These are phyloP conservation scores for Gymnopilus dilepis DNA, from an alignment of 768 basidiomycete species.

Conservation along the genomic window DNA sequence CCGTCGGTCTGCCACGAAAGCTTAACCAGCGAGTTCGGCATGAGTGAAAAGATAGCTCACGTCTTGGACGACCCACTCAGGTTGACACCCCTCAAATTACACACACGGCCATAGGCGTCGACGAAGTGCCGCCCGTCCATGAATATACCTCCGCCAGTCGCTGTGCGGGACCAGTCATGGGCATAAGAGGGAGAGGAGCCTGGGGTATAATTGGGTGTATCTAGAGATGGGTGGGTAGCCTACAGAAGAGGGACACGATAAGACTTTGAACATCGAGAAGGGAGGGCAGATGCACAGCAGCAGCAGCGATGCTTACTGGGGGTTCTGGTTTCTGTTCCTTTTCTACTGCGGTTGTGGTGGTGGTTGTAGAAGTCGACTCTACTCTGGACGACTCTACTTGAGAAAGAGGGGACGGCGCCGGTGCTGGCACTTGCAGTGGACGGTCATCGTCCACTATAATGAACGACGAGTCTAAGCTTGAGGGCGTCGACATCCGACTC, in stretches of 20 bases:
- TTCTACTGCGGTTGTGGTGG: too few species aligned
- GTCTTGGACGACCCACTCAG: slow-evolving; percentile 83
- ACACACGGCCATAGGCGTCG: slow-evolving; percentile 80
- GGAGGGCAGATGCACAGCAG: too few species aligned
- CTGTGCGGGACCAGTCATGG: slow-evolving; percentile 71
- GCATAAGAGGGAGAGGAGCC: slow-evolving; percentile 61
- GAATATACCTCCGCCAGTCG: slow-evolving; percentile 59
- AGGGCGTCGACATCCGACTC: slow-evolving; percentile 17
- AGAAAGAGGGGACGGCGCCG: neutral
- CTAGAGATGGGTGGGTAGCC: slow-evolving; percentile 52
- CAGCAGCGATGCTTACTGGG: neutral
- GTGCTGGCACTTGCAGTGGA: too few species aligned
- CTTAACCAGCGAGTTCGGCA: slow-evolving; percentile 12
- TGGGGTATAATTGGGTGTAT: slow-evolving; percentile 46
- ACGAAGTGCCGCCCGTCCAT: slow-evolving; percentile 82
- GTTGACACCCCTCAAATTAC: slow-evolving; percentile 85
- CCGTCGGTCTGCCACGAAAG: slow-evolving; percentile 55
- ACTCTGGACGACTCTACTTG: neutral
- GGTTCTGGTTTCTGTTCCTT: too few species aligned
- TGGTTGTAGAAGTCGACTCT: too few species aligned
- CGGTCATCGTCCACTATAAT: slow-evolving; percentile 46
- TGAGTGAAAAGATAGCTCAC: slow-evolving; percentile 45
- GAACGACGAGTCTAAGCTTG: slow-evolving; percentile 55
- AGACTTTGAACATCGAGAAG: neutral
- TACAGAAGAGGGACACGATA: slow-evolving; percentile 1